Percentiles rank a stretch among this genome's conserved stretches.
Evolutionary conservation across 495 filamentous ascomycete genomes (phyloP).

Genomic region (Aspergillus steynii): DNA sequence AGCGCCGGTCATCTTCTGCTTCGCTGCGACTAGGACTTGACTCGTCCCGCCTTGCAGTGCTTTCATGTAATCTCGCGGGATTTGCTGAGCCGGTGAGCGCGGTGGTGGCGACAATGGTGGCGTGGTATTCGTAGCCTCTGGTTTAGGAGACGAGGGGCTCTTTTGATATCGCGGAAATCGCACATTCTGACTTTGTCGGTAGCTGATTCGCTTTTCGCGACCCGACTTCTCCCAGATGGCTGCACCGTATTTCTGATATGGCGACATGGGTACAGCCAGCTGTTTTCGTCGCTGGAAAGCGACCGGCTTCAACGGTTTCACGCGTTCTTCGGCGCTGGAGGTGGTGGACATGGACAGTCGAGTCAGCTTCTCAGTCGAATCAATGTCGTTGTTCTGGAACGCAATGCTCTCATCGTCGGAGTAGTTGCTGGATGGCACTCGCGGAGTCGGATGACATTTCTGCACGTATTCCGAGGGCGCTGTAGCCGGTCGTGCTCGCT

Average conservation of each 20-base stretch:
- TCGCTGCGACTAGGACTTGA: slow-evolving; percentile 30
- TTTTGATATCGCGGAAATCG: slow-evolving; percentile 26
- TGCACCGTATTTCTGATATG: slow-evolving; percentile 41
- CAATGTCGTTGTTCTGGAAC: slow-evolving; percentile 17
- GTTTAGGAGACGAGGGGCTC: slow-evolving; percentile 6
- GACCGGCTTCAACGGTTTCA: neutral
- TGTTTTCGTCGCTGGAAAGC: slow-evolving; percentile 24
- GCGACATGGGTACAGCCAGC: slow-evolving; percentile 34
- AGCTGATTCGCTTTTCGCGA: slow-evolving; percentile 32
- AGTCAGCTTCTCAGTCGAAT: slow-evolving; percentile 23
- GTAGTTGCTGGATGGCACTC: slow-evolving; percentile 14
- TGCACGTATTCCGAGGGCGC: slow-evolving; percentile 16
- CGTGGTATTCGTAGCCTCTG: slow-evolving; percentile 13
- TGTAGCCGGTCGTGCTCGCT: slow-evolving; percentile 25
- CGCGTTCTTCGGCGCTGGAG: slow-evolving; percentile 10
- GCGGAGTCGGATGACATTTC: slow-evolving; percentile 4
- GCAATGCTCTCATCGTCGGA: slow-evolving; percentile 16
- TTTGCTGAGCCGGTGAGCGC: slow-evolving; percentile 29
- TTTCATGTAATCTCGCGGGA: slow-evolving; percentile 29
- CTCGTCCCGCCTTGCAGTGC: slow-evolving; percentile 33
- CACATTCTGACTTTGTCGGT: slow-evolving; percentile 20
- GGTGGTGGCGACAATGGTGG: slow-evolving; percentile 23
- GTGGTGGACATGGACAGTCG: slow-evolving; percentile 27
- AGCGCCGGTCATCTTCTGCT: slow-evolving; percentile 34
- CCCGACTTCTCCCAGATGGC: slow-evolving; percentile 40